These are phyloP conservation scores for Leccinum subrobustum DNA, from an alignment of 1,284 basidiomycete genomes.

Conservation along the genomic window DNA sequence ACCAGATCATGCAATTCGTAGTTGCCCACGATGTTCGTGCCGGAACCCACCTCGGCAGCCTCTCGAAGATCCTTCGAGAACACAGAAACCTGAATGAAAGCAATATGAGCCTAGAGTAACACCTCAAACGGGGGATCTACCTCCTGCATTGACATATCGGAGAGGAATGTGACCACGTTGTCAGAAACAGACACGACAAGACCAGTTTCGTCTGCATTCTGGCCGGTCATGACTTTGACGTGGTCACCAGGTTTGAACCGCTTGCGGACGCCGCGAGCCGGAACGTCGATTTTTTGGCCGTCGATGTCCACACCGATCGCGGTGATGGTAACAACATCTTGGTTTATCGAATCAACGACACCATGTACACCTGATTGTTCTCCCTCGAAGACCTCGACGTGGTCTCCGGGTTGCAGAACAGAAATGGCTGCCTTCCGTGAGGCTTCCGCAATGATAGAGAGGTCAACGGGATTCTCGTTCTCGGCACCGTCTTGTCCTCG, in stretches of 20 bases:
- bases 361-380: constrained; percentile 94
- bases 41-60: constrained; percentile 92
- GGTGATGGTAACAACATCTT: constrained; percentile 86
- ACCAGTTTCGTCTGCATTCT: constrained; percentile 95
- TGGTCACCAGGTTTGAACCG: constrained; percentile 97
- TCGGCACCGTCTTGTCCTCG: constrained; percentile 65
- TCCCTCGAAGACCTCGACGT: constrained; percentile 96
- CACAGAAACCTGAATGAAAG: constrained; percentile 72
- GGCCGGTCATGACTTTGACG: constrained; percentile 96
- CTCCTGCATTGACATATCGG: constrained; percentile 97
- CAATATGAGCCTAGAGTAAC: background rate
- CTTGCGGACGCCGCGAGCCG: constrained; percentile 89
- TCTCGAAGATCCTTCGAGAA: constrained; percentile 98
- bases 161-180: constrained; percentile 93
- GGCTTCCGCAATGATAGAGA: constrained; percentile 86
- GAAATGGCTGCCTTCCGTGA: constrained; percentile 84
- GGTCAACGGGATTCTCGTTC: constrained; percentile 64
- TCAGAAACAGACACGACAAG: constrained; percentile 91
- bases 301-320: constrained; percentile 82
- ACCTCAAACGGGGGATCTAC: constrained; percentile 37
- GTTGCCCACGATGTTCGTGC: constrained; percentile 86
- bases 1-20: constrained; percentile 97
- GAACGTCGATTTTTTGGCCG: constrained; percentile 84
- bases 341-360: constrained; percentile 85
- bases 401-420: constrained; percentile 95